Evolutionary conservation across 2,329 filamentous ascomycete species (phyloP).

Genomic region (Penicillium sp.): DNA sequence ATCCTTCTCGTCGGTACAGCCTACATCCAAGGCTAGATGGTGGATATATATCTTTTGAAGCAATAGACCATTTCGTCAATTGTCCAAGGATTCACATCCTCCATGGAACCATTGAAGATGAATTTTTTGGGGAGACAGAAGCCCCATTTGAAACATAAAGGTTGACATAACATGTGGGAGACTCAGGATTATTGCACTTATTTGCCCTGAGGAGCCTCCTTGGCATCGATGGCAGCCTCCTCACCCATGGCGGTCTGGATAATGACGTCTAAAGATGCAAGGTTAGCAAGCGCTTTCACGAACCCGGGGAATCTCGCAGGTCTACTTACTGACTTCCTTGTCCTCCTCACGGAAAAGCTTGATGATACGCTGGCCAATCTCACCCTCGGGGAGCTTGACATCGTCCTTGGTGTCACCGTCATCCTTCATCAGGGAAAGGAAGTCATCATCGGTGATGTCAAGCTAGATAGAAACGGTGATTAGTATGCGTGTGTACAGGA

Average conservation of each 20-base stretch:
- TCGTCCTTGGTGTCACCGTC: conserved; percentile 89
- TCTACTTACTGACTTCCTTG: conserved; percentile 85
- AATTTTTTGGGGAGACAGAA: conserved; percentile 21
- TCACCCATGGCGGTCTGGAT: conserved; percentile 96
- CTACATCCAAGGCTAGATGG: conserved; percentile 36
- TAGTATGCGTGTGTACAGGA: background rate
- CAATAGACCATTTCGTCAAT: conserved; percentile 23
- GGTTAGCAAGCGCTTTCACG: background rate
- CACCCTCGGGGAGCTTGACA: conserved; percentile 86
- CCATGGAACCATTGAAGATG: conserved; percentile 29
- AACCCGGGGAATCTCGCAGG: background rate
- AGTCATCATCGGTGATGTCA: conserved; percentile 89
- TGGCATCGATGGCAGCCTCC: conserved; percentile 86
- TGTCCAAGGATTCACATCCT: conserved; percentile 28
- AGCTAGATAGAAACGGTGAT: conserved; percentile 55
- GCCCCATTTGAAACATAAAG: conserved; percentile 30
- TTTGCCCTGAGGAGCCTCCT: conserved; percentile 67
- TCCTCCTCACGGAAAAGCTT: conserved; percentile 77
- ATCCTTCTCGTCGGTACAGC: conserved; percentile 32
- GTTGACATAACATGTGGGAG: conserved; percentile 30
- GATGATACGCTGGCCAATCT: conserved; percentile 81
- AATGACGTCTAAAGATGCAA: conserved; percentile 66
- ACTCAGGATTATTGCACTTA: conserved; percentile 24
- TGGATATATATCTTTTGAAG: conserved; percentile 22
- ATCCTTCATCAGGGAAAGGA: conserved; percentile 89